phyloP scores from a whole-genome alignment of 805 yeast species.

The Spathaspora hagerdaliae region DNA sequence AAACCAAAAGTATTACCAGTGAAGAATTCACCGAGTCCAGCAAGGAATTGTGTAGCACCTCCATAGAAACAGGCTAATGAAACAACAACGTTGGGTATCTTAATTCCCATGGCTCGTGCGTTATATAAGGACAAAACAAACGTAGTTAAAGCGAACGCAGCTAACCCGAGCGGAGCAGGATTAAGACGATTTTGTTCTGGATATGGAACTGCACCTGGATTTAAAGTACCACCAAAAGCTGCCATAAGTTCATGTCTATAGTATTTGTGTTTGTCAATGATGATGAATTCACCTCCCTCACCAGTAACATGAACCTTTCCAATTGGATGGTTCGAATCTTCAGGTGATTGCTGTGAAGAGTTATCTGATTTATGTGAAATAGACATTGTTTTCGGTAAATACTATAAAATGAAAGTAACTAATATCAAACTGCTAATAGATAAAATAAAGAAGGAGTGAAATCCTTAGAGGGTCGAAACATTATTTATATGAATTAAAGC shows the following conservation, averaged over 20 bases:
- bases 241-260: too few relatives aligned
- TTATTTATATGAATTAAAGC: too few relatives aligned
- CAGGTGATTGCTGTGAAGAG: background rate
- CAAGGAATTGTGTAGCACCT: constrained; percentile 54
- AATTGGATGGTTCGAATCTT: too few relatives aligned
- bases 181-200: constrained; percentile 53
- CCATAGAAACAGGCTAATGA: constrained; percentile 60
- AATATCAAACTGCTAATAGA: too few relatives aligned
- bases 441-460: too few relatives aligned
- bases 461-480: too few relatives aligned
- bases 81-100: constrained; percentile 48
- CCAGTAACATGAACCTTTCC: constrained; percentile 18
- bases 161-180: constrained; percentile 62
- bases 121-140: too few relatives aligned
- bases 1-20: too few relatives aligned
- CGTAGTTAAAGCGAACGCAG: constrained; percentile 60
- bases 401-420: constrained; percentile 7
- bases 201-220: constrained; percentile 27
- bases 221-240: constrained; percentile 35
- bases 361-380: constrained; percentile 4
- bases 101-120: constrained; percentile 54
- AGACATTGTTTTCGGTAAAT: background rate
- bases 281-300: constrained; percentile 27
- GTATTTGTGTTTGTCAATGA: constrained; percentile 26
- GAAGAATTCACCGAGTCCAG: constrained; percentile 71